Evolutionary conservation across 352 stramenopile genomes (phyloP).

Genomic region (Pythium coloratum): DNA sequence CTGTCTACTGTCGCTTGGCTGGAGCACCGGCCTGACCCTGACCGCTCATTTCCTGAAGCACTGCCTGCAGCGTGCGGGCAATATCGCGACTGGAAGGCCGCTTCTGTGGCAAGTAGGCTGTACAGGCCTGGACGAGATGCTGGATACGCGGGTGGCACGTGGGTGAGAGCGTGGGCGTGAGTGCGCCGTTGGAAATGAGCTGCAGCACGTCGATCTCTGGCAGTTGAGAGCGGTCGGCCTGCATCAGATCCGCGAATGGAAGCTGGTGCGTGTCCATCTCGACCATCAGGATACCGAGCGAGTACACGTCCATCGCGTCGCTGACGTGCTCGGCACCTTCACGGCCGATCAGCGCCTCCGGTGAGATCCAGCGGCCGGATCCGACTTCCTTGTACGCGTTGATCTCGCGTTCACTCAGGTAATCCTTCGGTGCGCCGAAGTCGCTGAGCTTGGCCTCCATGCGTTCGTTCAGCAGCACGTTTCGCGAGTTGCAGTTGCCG

Average conservation of each 20-base stretch:
- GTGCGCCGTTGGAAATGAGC: slow-evolving; percentile 59
- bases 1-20: not conserved
- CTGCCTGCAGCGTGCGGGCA: slow-evolving; percentile 16
- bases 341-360: slow-evolving; percentile 58
- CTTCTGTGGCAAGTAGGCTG: slow-evolving; percentile 34
- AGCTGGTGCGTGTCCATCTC: slow-evolving; percentile 74
- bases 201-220: slow-evolving; percentile 65
- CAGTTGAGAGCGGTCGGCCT: slow-evolving; percentile 50
- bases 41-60: slow-evolving; percentile 15
- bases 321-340: slow-evolving; percentile 38
- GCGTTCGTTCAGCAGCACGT: slow-evolving; percentile 55
- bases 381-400: slow-evolving; percentile 67
- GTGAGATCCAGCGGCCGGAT: slow-evolving; percentile 69
- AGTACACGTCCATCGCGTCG: slow-evolving; percentile 65
- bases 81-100: slow-evolving; percentile 31
- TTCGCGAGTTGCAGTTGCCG: slow-evolving; percentile 67
- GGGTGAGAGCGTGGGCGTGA: slow-evolving; percentile 54
- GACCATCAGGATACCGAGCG: slow-evolving; percentile 65
- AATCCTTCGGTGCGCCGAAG: slow-evolving; percentile 57
- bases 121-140: slow-evolving; percentile 41
- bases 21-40: not conserved
- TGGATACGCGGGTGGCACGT: slow-evolving; percentile 51
- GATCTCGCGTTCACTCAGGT: slow-evolving; percentile 57
- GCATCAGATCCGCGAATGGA: slow-evolving; percentile 70
- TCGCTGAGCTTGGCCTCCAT: slow-evolving; percentile 70